Evolutionary conservation across 805 yeast species (phyloP), one percentile per base, ranked within the genome.

Genomic region (Yamadazyma laniorum): DNA sequence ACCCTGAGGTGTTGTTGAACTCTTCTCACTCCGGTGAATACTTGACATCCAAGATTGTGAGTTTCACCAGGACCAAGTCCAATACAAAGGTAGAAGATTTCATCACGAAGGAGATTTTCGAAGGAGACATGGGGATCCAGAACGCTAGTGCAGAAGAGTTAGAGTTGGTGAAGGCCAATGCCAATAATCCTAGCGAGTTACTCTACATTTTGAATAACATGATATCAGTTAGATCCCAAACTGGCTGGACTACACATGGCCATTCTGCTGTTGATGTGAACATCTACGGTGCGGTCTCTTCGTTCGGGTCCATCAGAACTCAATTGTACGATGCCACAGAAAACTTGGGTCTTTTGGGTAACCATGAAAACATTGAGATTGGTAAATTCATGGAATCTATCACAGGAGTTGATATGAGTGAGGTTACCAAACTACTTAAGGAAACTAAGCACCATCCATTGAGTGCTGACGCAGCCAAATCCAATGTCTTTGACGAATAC

Each of bases 181-280:
- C 49, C 6, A 35, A 42, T 26, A 40, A 52, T 36, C 61, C 82
- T 18, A 52, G 59, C 3, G 51, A 43, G 2, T 56, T 84, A 8
- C 44, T 77, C 17, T 79, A 79, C 43, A 63, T 70, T 27, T 59
- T 88, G 40, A 83, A 85, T 53, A 72, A 80, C 39, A 75, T 90
- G 75, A 75, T 88, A 8, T 84, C 95, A 1, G 53, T 63, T n/a
- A 77, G 95, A 47, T 88, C 97, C 0, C 85, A 85, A 59, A 78
- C 88, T 13, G 97, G 96, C n/a, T 90, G 96, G 96, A 74, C 95
- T 7, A 90, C 97, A 0, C 95, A 88, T 53, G 98, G 97, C 21
- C 98, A 90, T 60, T 82, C 95, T 15, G 96, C 96, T 0, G 96
- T 90, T 12, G 98, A 90, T 61, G 96, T 90, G 25, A 90, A 91